Evolutionary conservation across 2,329 filamentous ascomycete species (phyloP).

Genomic region (Xylaria sp.): DNA sequence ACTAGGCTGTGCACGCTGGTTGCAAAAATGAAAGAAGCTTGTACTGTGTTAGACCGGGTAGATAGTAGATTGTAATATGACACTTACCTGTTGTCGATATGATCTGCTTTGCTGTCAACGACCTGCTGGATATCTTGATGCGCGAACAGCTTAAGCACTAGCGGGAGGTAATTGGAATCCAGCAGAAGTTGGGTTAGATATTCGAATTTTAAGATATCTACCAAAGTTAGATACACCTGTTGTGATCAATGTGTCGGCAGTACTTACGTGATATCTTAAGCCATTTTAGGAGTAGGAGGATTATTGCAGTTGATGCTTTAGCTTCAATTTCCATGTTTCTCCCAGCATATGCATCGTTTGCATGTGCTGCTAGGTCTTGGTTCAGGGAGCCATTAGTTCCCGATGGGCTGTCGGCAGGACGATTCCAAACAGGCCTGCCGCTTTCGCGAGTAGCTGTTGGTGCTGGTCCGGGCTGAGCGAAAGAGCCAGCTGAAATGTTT

Average conservation of each 20-base stretch:
- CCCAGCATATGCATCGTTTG: conserved; percentile 80
- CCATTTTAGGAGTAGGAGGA: conserved; percentile 94
- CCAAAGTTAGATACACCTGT: conserved; percentile 19
- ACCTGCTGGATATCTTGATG: conserved; percentile 93
- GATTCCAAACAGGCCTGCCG: conserved; percentile 50
- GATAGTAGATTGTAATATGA: conserved; percentile 9
- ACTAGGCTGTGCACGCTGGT: conserved; percentile 52
- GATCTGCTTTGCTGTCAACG: conserved; percentile 85
- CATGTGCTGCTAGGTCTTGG: conserved; percentile 57
- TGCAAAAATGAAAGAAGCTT: conserved; percentile 93
- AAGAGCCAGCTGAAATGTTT: conserved; percentile 71
- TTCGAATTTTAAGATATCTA: conserved; percentile 94
- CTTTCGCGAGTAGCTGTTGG: conserved; percentile 54
- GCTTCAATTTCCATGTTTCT: conserved; percentile 86
- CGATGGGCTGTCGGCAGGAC: conserved; percentile 46
- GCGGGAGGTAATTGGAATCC: conserved; percentile 92
- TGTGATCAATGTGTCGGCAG: conserved; percentile 13
- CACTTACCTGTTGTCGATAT: conserved; percentile 79
- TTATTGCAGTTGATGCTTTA: conserved; percentile 89
- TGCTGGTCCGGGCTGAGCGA: conserved; percentile 55
- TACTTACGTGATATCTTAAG: conserved; percentile 89
- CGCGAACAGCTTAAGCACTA: conserved; percentile 92
- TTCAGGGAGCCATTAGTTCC: conserved; percentile 48
- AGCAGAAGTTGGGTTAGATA: conserved; percentile 92
- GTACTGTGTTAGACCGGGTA: conserved; percentile 37